Conservation (phyloP, 192 early-diverging fungal genomes). For the Linderina pennispora region DNA sequence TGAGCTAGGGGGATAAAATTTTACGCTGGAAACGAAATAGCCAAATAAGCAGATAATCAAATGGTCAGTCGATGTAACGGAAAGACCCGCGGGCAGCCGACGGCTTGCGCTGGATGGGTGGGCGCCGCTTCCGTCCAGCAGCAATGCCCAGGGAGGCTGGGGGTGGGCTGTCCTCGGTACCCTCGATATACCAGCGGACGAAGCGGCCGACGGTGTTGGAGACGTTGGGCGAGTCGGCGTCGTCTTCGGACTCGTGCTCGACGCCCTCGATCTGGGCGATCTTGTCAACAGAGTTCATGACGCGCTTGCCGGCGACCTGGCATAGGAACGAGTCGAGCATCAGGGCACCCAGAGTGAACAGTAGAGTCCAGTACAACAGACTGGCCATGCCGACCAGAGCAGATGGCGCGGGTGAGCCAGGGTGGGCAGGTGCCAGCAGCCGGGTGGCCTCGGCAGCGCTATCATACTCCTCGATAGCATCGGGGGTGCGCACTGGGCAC, state of each 20-base stretch:
- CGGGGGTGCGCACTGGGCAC: conserved; percentile 6
- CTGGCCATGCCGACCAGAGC: conserved; percentile 30
- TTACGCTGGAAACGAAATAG: no score
- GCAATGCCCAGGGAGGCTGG: no score
- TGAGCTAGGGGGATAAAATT: no score
- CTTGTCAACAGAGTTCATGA: conserved; percentile 42
- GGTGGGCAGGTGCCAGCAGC: neutral
- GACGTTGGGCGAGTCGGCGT: neutral
- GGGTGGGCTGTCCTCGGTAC: conserved; percentile 5
- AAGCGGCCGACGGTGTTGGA: conserved; percentile 26
- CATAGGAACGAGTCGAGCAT: conserved; percentile 50
- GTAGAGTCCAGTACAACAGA: conserved; percentile 44
- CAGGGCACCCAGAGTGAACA: conserved; percentile 43
- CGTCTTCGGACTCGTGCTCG: neutral
- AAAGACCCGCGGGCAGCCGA: conserved; percentile 23
- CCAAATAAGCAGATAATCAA: no score
- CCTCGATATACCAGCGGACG: conserved; percentile 45
- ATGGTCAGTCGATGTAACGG: conserved; percentile 10
- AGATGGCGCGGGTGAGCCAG: conserved; percentile 1
- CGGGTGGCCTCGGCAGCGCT: neutral
- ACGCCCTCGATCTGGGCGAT: conserved; percentile 16
- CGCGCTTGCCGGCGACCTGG: conserved; percentile 43
- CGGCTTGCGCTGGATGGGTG: conserved; percentile 12
- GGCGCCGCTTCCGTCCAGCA: neutral
- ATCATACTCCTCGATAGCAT: conserved; percentile 13